These are phyloP conservation scores for Nicotiana otophora DNA, from an alignment of 257 asterid genomes.

Conservation along the genomic window DNA sequence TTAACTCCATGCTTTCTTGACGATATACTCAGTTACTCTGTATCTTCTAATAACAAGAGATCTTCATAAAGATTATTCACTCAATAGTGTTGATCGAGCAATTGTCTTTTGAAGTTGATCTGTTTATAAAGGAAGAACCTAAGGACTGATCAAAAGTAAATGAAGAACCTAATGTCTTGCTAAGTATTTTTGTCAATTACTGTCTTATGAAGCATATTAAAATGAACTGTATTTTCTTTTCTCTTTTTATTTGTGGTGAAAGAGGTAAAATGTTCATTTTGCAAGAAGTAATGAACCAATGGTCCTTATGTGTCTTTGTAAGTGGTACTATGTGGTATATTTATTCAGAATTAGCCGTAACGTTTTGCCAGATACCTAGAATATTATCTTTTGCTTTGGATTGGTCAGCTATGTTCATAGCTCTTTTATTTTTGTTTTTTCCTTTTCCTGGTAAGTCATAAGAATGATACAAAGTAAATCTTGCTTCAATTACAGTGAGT, in stretches of 20 bases:
- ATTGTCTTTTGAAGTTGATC: not conserved
- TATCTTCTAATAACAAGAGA: not conserved
- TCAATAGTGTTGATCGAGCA: not conserved
- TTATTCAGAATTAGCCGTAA: not conserved
- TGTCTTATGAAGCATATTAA: not conserved
- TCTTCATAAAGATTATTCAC: not conserved
- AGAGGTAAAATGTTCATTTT: not conserved
- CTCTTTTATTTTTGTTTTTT: not conserved
- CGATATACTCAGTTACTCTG: not conserved
- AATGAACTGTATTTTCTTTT: not conserved
- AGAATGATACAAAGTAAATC: not conserved
- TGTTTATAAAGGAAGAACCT: not conserved
- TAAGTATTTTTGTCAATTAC: not conserved
- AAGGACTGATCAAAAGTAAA: not conserved
- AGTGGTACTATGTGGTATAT: not conserved
- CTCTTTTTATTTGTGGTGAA: not conserved
- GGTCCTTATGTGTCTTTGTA: not conserved
- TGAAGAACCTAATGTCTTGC: not conserved
- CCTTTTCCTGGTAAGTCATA: not conserved
- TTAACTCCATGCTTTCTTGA: not conserved
- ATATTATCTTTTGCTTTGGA: not conserved
- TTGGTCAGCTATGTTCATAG: not conserved
- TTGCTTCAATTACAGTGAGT: conserved; percentile 59
- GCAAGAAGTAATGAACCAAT: not conserved
- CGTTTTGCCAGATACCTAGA: not conserved